Percentiles rank a stretch among this genome's conserved stretches.
These are phyloP conservation scores for Phlebiopsis flavidoalba DNA, from an alignment of 768 basidiomycete species.

Conservation along the genomic window DNA sequence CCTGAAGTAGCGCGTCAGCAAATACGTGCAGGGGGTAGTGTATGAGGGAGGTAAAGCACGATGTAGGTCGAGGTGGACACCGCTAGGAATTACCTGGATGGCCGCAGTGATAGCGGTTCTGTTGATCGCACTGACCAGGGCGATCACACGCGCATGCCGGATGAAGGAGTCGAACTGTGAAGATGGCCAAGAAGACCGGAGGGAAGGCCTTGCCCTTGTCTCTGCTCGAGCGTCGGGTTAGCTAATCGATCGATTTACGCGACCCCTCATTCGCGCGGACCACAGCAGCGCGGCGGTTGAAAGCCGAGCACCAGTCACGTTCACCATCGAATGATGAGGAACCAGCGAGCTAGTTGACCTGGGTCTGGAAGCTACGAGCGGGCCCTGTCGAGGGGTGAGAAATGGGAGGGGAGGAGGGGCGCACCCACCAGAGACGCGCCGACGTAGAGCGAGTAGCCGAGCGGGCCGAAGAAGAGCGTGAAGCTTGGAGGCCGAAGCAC, in stretches of 20 bases:
- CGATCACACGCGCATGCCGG: conserved; percentile 38
- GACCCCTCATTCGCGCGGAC: conserved; percentile 47
- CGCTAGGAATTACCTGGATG: too few relatives aligned
- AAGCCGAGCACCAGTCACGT: conserved; percentile 45
- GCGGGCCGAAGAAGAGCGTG: conserved; percentile 46
- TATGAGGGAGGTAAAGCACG: conserved; percentile 17
- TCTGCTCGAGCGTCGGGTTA: conserved; percentile 52
- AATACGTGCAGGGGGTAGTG: not conserved
- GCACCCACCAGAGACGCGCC: conserved; percentile 41
- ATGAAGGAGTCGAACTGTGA: conserved; percentile 40
- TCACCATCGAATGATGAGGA: conserved; percentile 46
- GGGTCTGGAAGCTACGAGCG: conserved; percentile 29
- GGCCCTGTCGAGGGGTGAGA: conserved; percentile 12
- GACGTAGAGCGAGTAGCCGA: conserved; percentile 48
- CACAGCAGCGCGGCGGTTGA: conserved; percentile 48
- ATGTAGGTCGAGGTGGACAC: conserved; percentile 38
- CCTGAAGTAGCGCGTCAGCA: conserved; percentile 8
- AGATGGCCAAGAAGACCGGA: conserved; percentile 50
- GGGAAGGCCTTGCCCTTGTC: conserved; percentile 49
- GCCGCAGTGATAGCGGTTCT: too few relatives aligned
- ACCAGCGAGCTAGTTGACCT: conserved; percentile 36
- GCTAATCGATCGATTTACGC: conserved; percentile 56
- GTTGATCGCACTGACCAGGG: conserved; percentile 41
- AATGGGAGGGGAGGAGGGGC: conserved; percentile 8
- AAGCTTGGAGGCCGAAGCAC: too few relatives aligned